Percentiles rank a stretch among this genome's conserved stretches.
Evolutionary conservation across 257 asterid genomes (phyloP).

Genomic region (Plantago major): DNA sequence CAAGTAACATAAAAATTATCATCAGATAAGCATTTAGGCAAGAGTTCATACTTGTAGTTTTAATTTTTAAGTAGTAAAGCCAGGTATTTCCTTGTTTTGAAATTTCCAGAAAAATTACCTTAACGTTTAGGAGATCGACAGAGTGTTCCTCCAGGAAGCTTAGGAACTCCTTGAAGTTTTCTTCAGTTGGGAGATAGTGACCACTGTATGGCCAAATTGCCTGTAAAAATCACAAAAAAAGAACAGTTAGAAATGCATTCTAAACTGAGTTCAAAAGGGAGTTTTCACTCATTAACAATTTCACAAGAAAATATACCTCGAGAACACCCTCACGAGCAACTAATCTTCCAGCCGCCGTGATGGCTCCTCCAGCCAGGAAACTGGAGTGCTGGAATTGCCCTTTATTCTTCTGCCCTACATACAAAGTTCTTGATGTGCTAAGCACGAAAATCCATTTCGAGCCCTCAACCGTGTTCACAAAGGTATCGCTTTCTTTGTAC

Average conservation of each 20-base stretch:
- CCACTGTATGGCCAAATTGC: constrained; percentile 98
- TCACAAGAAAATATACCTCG: constrained; percentile 41
- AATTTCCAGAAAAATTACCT: constrained; percentile 38
- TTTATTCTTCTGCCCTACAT: constrained; percentile 75
- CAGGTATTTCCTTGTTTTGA: too few species aligned
- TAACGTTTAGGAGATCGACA: constrained; percentile 70
- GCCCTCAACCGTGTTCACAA: constrained; percentile 61
- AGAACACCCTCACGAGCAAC: constrained; percentile 73
- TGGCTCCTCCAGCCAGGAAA: constrained; percentile 89
- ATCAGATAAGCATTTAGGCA: constrained; percentile 14
- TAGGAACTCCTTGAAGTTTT: constrained; percentile 75
- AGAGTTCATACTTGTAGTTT: too few species aligned
- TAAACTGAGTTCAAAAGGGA: not conserved
- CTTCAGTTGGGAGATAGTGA: constrained; percentile 92
- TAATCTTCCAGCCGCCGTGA: constrained; percentile 90
- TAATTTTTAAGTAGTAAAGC: too few species aligned
- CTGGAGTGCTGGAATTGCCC: constrained; percentile 92
- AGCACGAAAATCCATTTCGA: constrained; percentile 94
- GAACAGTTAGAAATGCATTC: not conserved
- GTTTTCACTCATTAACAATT: not conserved
- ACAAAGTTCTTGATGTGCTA: constrained; percentile 71
- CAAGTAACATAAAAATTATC: constrained; percentile 1
- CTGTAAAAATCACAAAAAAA: constrained; percentile 25
- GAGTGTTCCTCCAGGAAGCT: constrained; percentile 73
- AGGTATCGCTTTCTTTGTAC: constrained; percentile 55